phyloP scores from a whole-genome alignment of 225 moss, liverwort and hornwort species.

The Polytrichum formosum region DNA sequence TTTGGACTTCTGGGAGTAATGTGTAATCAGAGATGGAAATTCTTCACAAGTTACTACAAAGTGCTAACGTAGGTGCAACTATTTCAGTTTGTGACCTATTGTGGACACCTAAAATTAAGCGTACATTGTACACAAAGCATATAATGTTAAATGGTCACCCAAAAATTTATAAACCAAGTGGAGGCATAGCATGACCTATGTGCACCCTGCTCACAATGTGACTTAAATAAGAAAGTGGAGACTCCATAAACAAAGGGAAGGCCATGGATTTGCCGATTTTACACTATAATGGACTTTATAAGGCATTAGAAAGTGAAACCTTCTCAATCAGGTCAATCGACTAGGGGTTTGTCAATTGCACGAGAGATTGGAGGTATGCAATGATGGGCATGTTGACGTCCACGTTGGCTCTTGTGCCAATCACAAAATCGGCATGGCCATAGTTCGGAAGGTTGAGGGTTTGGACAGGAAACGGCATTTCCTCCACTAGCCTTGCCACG shows the following conservation, averaged over 20 bases:
- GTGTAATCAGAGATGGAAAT: no score
- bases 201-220: no score
- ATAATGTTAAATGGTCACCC: not conserved
- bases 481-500: slow-evolving; percentile 19
- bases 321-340: not conserved
- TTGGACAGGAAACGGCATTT: slow-evolving; percentile 6
- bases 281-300: not conserved
- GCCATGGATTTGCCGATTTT: not conserved
- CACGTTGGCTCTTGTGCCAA: slow-evolving; percentile 26
- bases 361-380: slow-evolving; percentile 14
- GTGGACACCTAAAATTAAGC: no score
- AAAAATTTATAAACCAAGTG: not conserved
- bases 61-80: no score
- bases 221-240: not conserved
- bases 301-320: not conserved
- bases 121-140: no score
- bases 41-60: no score
- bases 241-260: no score
- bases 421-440: slow-evolving; percentile 32
- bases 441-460: slow-evolving; percentile 25
- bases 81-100: no score
- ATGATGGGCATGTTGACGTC: slow-evolving; percentile 34
- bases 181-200: no score
- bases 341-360: not conserved
- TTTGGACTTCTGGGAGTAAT: no score